phyloP scores from a whole-genome alignment of 2,329 filamentous ascomycete species.

The Leptographium galeiforme region DNA sequence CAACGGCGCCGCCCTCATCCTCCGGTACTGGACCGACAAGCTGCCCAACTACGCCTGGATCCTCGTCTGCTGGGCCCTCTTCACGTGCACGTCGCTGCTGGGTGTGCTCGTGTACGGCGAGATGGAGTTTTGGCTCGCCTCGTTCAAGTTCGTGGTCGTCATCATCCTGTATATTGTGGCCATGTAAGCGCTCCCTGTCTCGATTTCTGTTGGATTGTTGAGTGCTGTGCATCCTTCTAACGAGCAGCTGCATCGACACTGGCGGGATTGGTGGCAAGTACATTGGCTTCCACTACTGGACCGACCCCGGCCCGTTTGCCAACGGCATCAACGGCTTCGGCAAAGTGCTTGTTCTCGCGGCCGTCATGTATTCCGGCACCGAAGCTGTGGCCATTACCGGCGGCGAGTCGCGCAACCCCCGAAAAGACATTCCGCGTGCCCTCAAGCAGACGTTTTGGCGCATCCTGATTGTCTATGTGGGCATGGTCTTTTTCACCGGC shows the following conservation, averaged over 20 bases:
- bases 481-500: constrained; percentile 18
- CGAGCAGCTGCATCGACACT: constrained; percentile 22
- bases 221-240: constrained; percentile 1
- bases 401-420: constrained; percentile 12
- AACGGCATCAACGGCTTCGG: constrained; percentile 32
- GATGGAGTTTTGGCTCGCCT: constrained; percentile 31
- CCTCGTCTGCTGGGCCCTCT: constrained; percentile 17
- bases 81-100: constrained; percentile 17
- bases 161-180: constrained; percentile 31
- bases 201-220: constrained; percentile 11
- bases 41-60: constrained; percentile 35
- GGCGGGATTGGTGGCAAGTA: constrained; percentile 15
- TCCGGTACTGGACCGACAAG: constrained; percentile 30
- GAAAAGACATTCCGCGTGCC: constrained; percentile 11
- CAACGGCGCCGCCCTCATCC: constrained; percentile 17
- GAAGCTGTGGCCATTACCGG: constrained; percentile 12
- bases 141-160: constrained; percentile 24
- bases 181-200: constrained; percentile 20
- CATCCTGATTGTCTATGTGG: constrained; percentile 19
- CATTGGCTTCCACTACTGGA: constrained; percentile 25
- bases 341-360: constrained; percentile 23
- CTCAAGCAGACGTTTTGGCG: constrained; percentile 17
- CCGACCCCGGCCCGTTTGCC: constrained; percentile 38
- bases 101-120: constrained; percentile 29
- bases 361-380: constrained; percentile 14